Conservation (phyloP, 257 asterid species). For the Cinchona pubescens region DNA sequence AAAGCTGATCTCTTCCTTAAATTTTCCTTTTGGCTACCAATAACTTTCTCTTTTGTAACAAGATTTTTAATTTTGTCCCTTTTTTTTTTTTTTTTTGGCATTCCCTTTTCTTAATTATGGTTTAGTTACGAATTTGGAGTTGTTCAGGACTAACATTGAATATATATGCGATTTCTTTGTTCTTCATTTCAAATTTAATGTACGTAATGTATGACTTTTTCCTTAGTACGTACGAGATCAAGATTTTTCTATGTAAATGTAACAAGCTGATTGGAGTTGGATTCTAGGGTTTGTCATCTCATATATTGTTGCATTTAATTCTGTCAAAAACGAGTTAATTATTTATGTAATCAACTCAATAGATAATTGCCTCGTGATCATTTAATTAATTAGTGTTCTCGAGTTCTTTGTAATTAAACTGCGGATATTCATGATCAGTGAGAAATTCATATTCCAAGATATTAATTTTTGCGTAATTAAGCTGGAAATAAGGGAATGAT, state of each 20-base stretch:
- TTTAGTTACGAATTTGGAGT: slow-evolving; percentile 18
- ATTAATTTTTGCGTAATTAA: not conserved
- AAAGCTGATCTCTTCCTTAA: not conserved
- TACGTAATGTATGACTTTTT: not conserved
- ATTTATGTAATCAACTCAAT: not conserved
- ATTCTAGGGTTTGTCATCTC: not conserved
- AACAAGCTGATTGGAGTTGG: not conserved
- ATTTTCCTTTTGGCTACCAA: not conserved
- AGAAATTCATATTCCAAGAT: not conserved
- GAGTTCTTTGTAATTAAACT: not conserved
- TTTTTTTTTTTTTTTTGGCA: not conserved
- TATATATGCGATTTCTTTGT: slow-evolving; percentile 6
- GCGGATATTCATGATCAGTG: not conserved
- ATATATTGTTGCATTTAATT: not conserved
- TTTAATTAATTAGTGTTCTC: not conserved
- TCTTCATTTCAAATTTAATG: not conserved
- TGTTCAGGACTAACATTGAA: slow-evolving; percentile 21
- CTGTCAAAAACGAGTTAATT: not conserved
- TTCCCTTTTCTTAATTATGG: slow-evolving; percentile 5
- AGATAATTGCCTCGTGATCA: not conserved
- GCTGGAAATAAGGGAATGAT: not conserved
- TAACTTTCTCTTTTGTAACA: not conserved
- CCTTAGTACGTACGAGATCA: not conserved
- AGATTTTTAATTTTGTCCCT: not conserved
- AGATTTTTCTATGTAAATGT: not conserved